Evolutionary conservation across 148 eudicot genomes (phyloP).

Genomic region (Heliamphora exappendiculata): DNA sequence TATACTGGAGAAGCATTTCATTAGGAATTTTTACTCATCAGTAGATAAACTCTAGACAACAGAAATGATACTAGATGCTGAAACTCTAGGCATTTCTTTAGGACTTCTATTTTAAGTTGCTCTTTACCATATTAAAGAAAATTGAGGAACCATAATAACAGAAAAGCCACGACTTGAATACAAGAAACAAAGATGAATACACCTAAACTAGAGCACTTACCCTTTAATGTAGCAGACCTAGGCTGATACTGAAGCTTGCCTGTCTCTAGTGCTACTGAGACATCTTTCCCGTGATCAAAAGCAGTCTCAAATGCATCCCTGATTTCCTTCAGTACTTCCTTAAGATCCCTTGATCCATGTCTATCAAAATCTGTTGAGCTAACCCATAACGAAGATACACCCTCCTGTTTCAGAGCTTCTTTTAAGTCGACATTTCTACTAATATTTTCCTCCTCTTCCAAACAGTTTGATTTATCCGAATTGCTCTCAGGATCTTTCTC

Average conservation of each 20-base stretch:
- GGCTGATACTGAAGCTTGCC: slow-evolving; percentile 9
- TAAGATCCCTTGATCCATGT: not conserved
- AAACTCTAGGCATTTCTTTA: not conserved
- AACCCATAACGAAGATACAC: not conserved
- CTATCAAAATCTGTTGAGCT: not conserved
- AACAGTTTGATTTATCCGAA: not conserved
- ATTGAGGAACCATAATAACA: not conserved
- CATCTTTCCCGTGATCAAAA: slow-evolving; percentile 3
- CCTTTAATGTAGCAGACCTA: not conserved
- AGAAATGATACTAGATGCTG: too few species aligned
- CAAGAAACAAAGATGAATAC: not conserved
- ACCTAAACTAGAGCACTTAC: not conserved
- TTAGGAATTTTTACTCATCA: not conserved
- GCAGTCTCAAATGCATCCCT: slow-evolving; percentile 4
- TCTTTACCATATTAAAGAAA: not conserved
- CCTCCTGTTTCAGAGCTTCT: not conserved
- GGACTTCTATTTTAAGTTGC: not conserved
- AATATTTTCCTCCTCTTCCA: slow-evolving; percentile 2
- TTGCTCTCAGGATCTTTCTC: not conserved
- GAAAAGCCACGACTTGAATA: not conserved
- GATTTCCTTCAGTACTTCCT: slow-evolving; percentile 10
- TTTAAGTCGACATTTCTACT: not conserved
- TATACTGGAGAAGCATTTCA: not conserved
- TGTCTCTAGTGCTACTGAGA: not conserved
- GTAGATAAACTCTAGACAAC: not conserved